Percentiles rank a stretch among this genome's conserved stretches.
Evolutionary conservation across 495 filamentous ascomycete genomes (phyloP).

Genomic region (Penicillium parvum): DNA sequence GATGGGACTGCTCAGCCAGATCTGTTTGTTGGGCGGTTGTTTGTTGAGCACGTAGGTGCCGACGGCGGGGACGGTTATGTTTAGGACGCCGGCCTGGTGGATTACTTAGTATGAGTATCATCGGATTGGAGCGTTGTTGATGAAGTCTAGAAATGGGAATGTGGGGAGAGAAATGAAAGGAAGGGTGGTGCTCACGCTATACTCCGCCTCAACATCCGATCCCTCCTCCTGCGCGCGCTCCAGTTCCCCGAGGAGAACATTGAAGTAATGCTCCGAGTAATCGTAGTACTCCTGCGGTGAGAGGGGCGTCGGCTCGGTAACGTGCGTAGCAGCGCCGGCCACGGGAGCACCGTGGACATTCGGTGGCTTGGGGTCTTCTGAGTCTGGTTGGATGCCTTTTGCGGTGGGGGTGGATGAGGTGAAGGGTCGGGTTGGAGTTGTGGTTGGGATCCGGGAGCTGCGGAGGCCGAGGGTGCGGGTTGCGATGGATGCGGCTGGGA

Average conservation of each 20-base stretch:
- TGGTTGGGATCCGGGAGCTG: constrained; percentile 3
- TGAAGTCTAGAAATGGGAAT: constrained; percentile 3
- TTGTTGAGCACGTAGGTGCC: constrained; percentile 95
- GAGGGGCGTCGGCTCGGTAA: constrained; percentile 40
- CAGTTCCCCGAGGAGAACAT: constrained; percentile 40
- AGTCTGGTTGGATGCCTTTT: constrained; percentile 43
- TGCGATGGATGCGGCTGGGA: too few species aligned
- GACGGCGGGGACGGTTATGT: constrained; percentile 55
- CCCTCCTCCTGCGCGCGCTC: constrained; percentile 45
- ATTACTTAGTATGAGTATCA: not conserved
- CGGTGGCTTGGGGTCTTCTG: constrained; percentile 36
- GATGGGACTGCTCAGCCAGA: constrained; percentile 90
- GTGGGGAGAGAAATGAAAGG: not conserved
- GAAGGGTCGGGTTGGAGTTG: constrained; percentile 22
- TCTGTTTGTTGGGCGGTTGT: constrained; percentile 94
- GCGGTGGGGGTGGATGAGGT: constrained; percentile 24
- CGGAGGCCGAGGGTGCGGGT: constrained; percentile 3
- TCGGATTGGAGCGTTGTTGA: too few species aligned
- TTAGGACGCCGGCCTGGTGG: constrained; percentile 80
- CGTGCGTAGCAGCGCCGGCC: constrained; percentile 31
- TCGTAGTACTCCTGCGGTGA: constrained; percentile 42
- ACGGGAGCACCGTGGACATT: constrained; percentile 31
- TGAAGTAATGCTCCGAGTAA: constrained; percentile 48
- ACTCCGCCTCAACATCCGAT: constrained; percentile 54
- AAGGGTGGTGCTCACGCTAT: constrained; percentile 36